Evolutionary conservation across 73 alveolate genomes (phyloP).

Genomic region (Paramecium primaurelia): DNA sequence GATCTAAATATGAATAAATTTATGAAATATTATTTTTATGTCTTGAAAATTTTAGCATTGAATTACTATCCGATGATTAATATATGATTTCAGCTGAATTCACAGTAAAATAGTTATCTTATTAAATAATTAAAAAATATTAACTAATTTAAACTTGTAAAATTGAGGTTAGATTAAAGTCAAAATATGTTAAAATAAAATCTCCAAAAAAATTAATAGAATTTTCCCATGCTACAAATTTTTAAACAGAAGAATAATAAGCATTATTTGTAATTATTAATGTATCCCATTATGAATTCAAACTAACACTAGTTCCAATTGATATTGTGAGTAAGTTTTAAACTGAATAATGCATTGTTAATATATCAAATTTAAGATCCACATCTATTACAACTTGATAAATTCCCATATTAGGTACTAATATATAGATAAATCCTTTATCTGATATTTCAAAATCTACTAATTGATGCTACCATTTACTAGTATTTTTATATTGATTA

Average conservation of each 20-base stretch:
- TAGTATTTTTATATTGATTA: background rate
- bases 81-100: background rate
- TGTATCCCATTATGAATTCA: background rate
- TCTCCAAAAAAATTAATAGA: background rate
- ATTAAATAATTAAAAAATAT: background rate
- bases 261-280: background rate
- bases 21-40: background rate
- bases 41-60: background rate
- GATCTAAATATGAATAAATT: background rate
- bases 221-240: background rate
- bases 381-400: background rate
- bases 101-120: background rate
- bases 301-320: background rate
- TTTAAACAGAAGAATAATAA: background rate
- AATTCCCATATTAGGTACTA: background rate
- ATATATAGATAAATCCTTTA: background rate
- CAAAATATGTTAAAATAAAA: background rate
- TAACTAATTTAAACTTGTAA: background rate
- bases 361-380: background rate
- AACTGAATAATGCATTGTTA: background rate
- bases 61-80: background rate
- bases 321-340: background rate
- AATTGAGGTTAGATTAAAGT: background rate
- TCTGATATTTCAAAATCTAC: background rate
- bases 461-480: background rate